Percentiles rank a stretch among this genome's conserved stretches.
Evolutionary conservation across 441 rosid species (phyloP).

Genomic region (Croton setiger): DNA sequence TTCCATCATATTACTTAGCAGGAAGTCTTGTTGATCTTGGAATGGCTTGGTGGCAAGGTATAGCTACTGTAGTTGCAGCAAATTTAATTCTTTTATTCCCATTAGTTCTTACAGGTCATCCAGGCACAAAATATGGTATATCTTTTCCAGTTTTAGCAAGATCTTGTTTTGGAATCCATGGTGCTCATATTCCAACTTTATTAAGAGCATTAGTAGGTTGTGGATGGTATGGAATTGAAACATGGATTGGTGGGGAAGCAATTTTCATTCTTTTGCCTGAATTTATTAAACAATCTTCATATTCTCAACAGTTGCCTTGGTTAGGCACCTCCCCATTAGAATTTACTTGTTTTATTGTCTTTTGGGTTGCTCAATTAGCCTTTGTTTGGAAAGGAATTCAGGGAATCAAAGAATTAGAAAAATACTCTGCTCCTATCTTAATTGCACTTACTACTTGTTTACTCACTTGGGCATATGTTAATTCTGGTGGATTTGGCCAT

Average conservation of each 20-base stretch:
- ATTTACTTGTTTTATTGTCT: slow-evolving; percentile 69
- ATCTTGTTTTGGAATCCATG: slow-evolving; percentile 81
- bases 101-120: slow-evolving; percentile 71
- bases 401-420: slow-evolving; percentile 72
- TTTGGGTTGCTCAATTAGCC: slow-evolving; percentile 75
- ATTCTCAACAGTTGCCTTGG: slow-evolving; percentile 53
- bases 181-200: slow-evolving; percentile 86
- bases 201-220: slow-evolving; percentile 89
- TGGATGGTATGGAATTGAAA: slow-evolving; percentile 97
- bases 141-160: slow-evolving; percentile 88
- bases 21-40: slow-evolving; percentile 88
- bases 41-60: slow-evolving; percentile 99
- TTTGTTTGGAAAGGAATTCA: slow-evolving; percentile 75
- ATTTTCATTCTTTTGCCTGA: slow-evolving; percentile 71
- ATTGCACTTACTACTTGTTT: slow-evolving; percentile 61
- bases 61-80: slow-evolving; percentile 79
- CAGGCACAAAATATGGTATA: slow-evolving; percentile 72
- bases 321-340: slow-evolving; percentile 82
- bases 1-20: slow-evolving; percentile 81
- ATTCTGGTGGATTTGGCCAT: slow-evolving; percentile 71
- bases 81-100: slow-evolving; percentile 65
- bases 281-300: slow-evolving; percentile 42
- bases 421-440: slow-evolving; percentile 73
- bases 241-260: slow-evolving; percentile 97
- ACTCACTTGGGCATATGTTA: slow-evolving; percentile 71